phyloP scores from a whole-genome alignment of 805 yeast species.

The Nakazawaea wickerhamii region DNA sequence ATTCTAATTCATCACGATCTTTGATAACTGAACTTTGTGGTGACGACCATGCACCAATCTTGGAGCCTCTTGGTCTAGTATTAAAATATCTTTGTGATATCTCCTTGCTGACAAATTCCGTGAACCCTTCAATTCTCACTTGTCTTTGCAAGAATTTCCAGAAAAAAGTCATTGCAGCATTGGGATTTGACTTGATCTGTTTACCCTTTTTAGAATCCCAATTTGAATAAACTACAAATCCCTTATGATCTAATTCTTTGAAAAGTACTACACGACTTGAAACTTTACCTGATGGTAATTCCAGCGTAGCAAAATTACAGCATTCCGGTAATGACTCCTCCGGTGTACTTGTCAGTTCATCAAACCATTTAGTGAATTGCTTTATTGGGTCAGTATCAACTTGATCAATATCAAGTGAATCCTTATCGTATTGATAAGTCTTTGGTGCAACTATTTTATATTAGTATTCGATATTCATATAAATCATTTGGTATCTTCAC shows the following conservation, averaged over 20 bases:
- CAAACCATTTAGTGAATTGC: conserved; percentile 84
- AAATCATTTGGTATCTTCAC: too few relatives aligned
- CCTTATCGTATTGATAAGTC: conserved; percentile 81
- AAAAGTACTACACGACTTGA: conserved; percentile 79
- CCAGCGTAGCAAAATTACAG: conserved; percentile 82
- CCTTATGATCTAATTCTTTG: conserved; percentile 82
- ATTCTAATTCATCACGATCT: conserved; percentile 60
- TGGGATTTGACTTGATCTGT: conserved; percentile 67
- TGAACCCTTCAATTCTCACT: conserved; percentile 84
- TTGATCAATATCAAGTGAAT: conserved; percentile 48
- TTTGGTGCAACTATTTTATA: conserved; percentile 63
- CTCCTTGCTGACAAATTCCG: conserved; percentile 68
- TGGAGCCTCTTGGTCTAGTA: conserved; percentile 88
- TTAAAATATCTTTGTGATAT: conserved; percentile 73
- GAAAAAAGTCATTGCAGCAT: conserved; percentile 81
- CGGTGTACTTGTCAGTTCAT: conserved; percentile 55
- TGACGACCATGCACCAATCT: conserved; percentile 95
- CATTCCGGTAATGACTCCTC: conserved; percentile 73
- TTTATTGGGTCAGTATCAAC: conserved; percentile 56
- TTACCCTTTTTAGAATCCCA: conserved; percentile 84
- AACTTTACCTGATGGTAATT: conserved; percentile 85
- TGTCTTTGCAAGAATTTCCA: conserved; percentile 92
- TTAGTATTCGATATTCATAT: conserved; percentile 3
- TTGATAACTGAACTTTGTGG: conserved; percentile 69
- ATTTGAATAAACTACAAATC: conserved; percentile 85